These are phyloP conservation scores for Lycium ferocissimum DNA, from an alignment of 257 asterid species.

Conservation along the genomic window DNA sequence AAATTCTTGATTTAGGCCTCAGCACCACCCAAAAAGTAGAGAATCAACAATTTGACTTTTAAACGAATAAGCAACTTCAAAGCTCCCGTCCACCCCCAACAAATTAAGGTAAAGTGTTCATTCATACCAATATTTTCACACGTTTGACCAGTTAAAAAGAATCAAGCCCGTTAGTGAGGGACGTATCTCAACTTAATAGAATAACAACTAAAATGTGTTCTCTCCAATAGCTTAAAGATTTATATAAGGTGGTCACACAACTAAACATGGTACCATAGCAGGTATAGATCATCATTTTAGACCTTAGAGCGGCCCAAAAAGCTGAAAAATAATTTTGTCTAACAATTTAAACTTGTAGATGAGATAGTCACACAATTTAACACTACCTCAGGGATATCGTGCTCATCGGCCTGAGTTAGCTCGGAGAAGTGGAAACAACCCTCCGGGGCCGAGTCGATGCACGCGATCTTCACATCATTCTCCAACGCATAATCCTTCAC, in stretches of 20 bases:
- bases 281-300: background rate
- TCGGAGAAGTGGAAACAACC: slow-evolving; percentile 62
- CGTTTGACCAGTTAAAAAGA: background rate
- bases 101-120: too few relatives aligned
- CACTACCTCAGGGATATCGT: slow-evolving; percentile 51
- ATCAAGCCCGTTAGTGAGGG: background rate
- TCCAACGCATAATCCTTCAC: slow-evolving; percentile 56
- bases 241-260: background rate
- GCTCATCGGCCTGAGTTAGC: slow-evolving; percentile 54
- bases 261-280: background rate
- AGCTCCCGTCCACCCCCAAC: too few relatives aligned
- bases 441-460: slow-evolving; percentile 54
- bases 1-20: background rate
- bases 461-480: slow-evolving; percentile 49
- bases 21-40: background rate
- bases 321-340: too few relatives aligned
- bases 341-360: background rate
- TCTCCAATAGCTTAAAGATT: background rate
- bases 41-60: background rate
- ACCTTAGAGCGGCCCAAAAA: too few relatives aligned
- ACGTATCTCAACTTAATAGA: background rate
- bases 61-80: too few relatives aligned
- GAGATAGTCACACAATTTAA: background rate
- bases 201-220: background rate
- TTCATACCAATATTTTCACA: background rate